Percentiles rank a stretch among this genome's conserved stretches.
Evolutionary conservation across 805 yeast genomes (phyloP).

Genomic region (Candida nemodendra): DNA sequence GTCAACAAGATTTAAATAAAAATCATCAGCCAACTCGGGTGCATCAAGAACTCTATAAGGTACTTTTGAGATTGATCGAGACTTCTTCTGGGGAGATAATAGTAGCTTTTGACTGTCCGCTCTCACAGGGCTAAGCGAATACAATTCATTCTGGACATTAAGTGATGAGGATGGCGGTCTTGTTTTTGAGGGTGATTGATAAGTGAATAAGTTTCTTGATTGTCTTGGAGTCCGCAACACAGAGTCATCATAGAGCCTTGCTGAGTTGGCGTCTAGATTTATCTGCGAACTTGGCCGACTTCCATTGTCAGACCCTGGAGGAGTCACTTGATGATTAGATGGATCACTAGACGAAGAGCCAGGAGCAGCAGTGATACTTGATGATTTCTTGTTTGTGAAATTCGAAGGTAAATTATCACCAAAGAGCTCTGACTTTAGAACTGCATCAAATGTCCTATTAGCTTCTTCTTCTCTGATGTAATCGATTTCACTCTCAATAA

Average conservation of each 20-base stretch:
- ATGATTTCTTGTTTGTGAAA: slow-evolving; percentile 15
- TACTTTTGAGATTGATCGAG: slow-evolving; percentile 75
- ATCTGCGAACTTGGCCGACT: slow-evolving; percentile 19
- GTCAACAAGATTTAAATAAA: slow-evolving; percentile 86
- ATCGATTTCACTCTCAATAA: slow-evolving; percentile 60
- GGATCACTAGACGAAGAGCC: slow-evolving; percentile 15
- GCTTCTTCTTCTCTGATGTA: slow-evolving; percentile 75
- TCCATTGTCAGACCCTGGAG: slow-evolving; percentile 25
- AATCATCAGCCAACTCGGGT: slow-evolving; percentile 92
- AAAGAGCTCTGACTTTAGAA: slow-evolving; percentile 84
- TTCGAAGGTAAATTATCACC: slow-evolving; percentile 73
- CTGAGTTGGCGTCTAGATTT: slow-evolving; percentile 11
- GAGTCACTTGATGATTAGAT: slow-evolving; percentile 23
- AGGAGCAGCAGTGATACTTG: slow-evolving; percentile 7
- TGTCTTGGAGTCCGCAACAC: slow-evolving; percentile 34
- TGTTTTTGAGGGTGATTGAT: slow-evolving; percentile 65
- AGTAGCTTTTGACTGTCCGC: slow-evolving; percentile 80
- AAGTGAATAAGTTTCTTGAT: slow-evolving; percentile 63
- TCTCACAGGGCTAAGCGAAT: slow-evolving; percentile 83
- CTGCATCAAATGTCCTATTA: slow-evolving; percentile 79
- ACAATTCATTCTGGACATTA: slow-evolving; percentile 69
- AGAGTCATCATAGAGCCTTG: slow-evolving; percentile 18
- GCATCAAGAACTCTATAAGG: slow-evolving; percentile 95
- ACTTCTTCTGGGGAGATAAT: slow-evolving; percentile 77
- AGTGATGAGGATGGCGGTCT: slow-evolving; percentile 59